Base-by-base conservation (phyloP, 177 flowering plant species). In the Viscum album region DNA sequence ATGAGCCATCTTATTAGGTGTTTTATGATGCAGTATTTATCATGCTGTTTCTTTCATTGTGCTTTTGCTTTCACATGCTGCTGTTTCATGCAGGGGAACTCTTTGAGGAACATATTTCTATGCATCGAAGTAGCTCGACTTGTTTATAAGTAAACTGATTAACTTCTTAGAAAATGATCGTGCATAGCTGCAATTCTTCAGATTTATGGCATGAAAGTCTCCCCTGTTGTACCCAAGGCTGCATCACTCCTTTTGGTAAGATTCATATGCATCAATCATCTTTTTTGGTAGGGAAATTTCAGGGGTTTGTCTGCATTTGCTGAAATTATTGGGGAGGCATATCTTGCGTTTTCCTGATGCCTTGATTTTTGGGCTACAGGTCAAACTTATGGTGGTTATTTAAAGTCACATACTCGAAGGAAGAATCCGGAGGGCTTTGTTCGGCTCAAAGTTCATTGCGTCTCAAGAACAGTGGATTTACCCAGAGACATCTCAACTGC, bases 361-460 rank as follows among this genome's bases (percentile, higher is more conserved):
- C 37, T 34, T 10, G 1, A 4, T 21, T 62, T 17, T 36, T 56
- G 33, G 34, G 29, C 47, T 35, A 31, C 37, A 34, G 26, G 28
- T 62, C 65, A 62, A 21, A 62, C 26, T 19, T 34, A 62, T 62
- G 26, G 6, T 15, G 5, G 37, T 4, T 5, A 12, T 33, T 2
- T 31, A 21, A 59, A 39, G 34, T 17, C 66, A 35, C 45, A 41
- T 35, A 28, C 50, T 50, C 34, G 39, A 21, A 71, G 61, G 54
- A 69, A 54, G 59, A 68, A 35, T 61, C 59, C 37, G 23, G 35
- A 28, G 78, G 50, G 47, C 67, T 76, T 45, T 75, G 64, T 61
- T 66, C 74, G 79, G 71, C 70, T 73, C 73, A 76, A 75, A 75
- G 68, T 73, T 34, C 37, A 70, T 37, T 81, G 84, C 73, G 72